A percentile compares a stretch with the other conserved stretches of the same genome.
phyloP scores from a whole-genome alignment of 2,329 filamentous ascomycete species.

The Fusarium drepaniforme region DNA sequence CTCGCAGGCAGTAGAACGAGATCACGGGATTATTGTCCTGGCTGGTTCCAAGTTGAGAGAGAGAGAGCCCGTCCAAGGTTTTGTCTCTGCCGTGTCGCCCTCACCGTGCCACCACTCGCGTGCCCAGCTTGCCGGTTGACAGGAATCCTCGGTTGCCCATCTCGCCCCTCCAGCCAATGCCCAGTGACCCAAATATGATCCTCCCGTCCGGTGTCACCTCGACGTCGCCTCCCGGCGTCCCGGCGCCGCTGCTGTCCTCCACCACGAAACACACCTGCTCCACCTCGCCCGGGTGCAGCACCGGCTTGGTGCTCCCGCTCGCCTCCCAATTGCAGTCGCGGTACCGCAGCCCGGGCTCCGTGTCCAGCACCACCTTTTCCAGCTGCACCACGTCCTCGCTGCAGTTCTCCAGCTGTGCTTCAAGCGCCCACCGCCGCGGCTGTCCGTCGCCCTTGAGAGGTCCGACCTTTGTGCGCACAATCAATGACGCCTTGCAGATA shows the following conservation, averaged over 20 bases:
- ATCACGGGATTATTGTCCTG: slow-evolving; percentile 6
- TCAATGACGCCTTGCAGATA: slow-evolving; percentile 88
- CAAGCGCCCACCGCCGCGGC: slow-evolving; percentile 75
- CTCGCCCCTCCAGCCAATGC: slow-evolving; percentile 87
- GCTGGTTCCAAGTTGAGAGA: neutral
- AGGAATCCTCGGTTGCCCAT: slow-evolving; percentile 92
- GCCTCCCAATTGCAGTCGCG: slow-evolving; percentile 70
- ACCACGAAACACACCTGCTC: slow-evolving; percentile 76
- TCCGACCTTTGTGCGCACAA: slow-evolving; percentile 90
- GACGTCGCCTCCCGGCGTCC: slow-evolving; percentile 36
- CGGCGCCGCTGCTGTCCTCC: slow-evolving; percentile 55
- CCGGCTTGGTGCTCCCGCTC: slow-evolving; percentile 59
- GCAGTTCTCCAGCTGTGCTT: slow-evolving; percentile 96
- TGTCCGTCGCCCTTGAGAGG: slow-evolving; percentile 55
- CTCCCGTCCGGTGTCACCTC: slow-evolving; percentile 65
- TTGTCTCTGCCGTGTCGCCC: slow-evolving; percentile 19
- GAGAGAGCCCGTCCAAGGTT: neutral
- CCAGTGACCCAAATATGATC: slow-evolving; percentile 82
- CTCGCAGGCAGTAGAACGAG: neutral
- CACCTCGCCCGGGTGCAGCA: slow-evolving; percentile 72
- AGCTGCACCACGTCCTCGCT: slow-evolving; percentile 86
- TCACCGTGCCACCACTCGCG: slow-evolving; percentile 55
- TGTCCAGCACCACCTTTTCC: slow-evolving; percentile 71
- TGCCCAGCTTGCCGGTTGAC: slow-evolving; percentile 84
- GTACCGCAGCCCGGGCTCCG: slow-evolving; percentile 63